Evolutionary conservation across 1,284 basidiomycete species (phyloP).

Genomic region (Porogramme epimiltina): DNA sequence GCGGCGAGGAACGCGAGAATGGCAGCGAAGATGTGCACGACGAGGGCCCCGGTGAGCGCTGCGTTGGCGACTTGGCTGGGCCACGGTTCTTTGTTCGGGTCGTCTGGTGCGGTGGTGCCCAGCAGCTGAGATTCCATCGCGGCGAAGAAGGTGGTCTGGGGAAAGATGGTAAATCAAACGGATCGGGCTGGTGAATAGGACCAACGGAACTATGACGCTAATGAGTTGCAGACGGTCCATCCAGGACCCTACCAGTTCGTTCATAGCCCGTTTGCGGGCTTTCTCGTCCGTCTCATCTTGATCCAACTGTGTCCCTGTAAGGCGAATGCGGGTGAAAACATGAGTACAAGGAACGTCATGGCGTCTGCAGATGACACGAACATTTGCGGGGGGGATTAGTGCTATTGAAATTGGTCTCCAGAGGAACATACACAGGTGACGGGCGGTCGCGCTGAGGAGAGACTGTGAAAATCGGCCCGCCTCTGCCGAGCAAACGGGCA

Average conservation of each 20-base stretch:
- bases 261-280: constrained; percentile 45
- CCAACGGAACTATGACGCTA: constrained; percentile 50
- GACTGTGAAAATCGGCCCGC: background rate
- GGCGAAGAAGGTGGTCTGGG: constrained; percentile 70
- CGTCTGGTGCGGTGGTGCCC: constrained; percentile 39
- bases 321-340: too few relatives aligned
- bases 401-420: background rate
- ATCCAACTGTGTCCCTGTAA: constrained; percentile 46
- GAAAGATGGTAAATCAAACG: background rate
- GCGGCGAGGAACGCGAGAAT: constrained; percentile 59
- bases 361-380: background rate
- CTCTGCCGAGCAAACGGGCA: background rate
- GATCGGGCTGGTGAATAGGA: background rate
- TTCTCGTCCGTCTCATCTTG: constrained; percentile 49
- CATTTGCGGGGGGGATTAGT: background rate
- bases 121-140: constrained; percentile 56
- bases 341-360: background rate
- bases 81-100: constrained; percentile 8
- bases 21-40: constrained; percentile 59
- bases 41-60: constrained; percentile 49
- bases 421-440: background rate
- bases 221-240: constrained; percentile 62
- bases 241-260: constrained; percentile 57
- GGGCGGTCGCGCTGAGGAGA: background rate
- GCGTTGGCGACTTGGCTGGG: constrained; percentile 44